These are phyloP conservation scores for Heliamphora exappendiculata DNA, from an alignment of 148 eudicot species.

Conservation along the genomic window DNA sequence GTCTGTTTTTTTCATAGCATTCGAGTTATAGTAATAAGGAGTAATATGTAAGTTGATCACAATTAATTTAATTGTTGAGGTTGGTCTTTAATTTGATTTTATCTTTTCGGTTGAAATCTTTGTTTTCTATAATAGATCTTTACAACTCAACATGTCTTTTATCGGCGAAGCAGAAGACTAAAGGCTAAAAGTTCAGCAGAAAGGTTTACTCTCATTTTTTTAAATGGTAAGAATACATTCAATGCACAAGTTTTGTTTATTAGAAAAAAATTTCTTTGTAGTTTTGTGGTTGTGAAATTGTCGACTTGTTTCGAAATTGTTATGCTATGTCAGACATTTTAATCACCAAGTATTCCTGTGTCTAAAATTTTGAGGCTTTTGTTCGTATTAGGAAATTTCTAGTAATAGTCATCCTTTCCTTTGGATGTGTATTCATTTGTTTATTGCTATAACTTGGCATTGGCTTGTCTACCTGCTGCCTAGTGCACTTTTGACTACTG, in stretches of 20 bases:
- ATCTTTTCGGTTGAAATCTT: conserved; percentile 29
- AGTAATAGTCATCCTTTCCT: background rate
- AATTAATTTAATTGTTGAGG: conserved; percentile 17
- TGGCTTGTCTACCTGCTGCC: background rate
- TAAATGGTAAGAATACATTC: conserved; percentile 51
- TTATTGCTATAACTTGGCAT: background rate
- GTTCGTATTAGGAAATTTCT: background rate
- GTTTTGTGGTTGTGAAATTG: conserved; percentile 1
- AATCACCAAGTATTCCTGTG: background rate
- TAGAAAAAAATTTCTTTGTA: conserved; percentile 13
- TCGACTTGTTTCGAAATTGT: background rate
- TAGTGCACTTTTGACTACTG: background rate
- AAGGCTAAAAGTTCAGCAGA: conserved; percentile 48
- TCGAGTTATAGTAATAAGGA: background rate
- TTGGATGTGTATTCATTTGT: background rate
- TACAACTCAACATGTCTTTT: conserved; percentile 50
- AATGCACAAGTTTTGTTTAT: conserved; percentile 18
- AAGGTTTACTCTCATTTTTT: conserved; percentile 38
- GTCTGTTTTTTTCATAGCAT: background rate
- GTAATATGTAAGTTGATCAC: background rate
- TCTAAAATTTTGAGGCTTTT: background rate
- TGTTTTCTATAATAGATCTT: conserved; percentile 48
- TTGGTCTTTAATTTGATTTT: conserved; percentile 37
- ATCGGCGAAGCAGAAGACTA: conserved; percentile 54
- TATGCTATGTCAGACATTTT: background rate